phyloP scores from a whole-genome alignment of 140 eudicot species.

The Stevia rebaudiana region DNA sequence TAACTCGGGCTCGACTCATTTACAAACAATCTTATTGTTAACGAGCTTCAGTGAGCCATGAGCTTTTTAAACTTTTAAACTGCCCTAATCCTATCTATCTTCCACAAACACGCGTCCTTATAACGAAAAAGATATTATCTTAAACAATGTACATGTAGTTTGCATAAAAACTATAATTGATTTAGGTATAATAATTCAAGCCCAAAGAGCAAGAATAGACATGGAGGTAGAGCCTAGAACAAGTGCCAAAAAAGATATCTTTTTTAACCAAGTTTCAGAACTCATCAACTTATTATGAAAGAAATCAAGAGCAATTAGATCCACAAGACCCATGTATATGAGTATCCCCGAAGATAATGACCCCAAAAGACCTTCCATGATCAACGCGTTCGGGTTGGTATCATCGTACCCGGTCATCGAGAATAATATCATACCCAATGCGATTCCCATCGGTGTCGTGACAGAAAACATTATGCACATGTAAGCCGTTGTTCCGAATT shows the following conservation, averaged over 20 bases:
- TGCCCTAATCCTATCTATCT: no score
- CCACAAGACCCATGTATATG: slow-evolving; percentile 80
- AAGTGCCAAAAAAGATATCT: slow-evolving; percentile 52
- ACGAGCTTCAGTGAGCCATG: no score
- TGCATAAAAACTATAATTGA: slow-evolving; percentile 8
- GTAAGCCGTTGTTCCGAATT: slow-evolving; percentile 57
- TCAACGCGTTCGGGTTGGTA: slow-evolving; percentile 56
- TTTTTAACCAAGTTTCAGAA: slow-evolving; percentile 46
- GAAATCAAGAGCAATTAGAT: slow-evolving; percentile 74
- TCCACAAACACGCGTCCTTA: no score
- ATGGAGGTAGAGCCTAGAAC: slow-evolving; percentile 66
- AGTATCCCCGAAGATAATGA: slow-evolving; percentile 71
- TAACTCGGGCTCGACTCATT: no score
- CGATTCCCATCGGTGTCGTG: slow-evolving; percentile 72
- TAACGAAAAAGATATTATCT: no score
- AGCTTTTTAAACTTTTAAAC: no score
- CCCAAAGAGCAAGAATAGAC: slow-evolving; percentile 89
- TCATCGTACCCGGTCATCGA: slow-evolving; percentile 64
- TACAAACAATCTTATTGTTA: no score
- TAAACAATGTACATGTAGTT: neutral
- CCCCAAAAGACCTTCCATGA: slow-evolving; percentile 71
- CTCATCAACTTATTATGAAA: slow-evolving; percentile 77
- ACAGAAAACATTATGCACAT: slow-evolving; percentile 80
- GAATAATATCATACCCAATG: slow-evolving; percentile 63
- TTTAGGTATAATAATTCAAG: slow-evolving; percentile 28